Base-by-base conservation (phyloP, 441 rosid species). In the Mallotus repandus region DNA sequence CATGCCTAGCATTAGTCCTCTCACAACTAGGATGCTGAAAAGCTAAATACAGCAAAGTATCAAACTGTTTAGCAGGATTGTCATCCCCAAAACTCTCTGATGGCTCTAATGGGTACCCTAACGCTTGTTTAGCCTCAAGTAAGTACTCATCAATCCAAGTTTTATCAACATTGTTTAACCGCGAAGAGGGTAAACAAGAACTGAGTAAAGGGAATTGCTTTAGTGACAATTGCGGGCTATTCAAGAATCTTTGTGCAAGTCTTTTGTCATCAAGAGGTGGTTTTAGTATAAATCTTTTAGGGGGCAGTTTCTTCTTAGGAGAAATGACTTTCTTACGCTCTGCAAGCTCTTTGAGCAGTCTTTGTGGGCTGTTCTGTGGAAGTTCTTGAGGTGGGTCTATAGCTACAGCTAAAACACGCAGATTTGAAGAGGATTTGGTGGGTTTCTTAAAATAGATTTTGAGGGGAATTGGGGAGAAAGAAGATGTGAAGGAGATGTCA, bases 41-140 rank as follows among this genome's bases (percentile, higher is more conserved):
- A 54, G 97, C 95, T 67, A 93, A 71, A 76, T 95, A 93, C 41
- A 93, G 76, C 83, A 95, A 54, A 16, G 93, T 83, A 77, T 95
- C 99, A 32, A 95, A 95, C 71, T 95, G 99, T 77, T 91, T 93
- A 6, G 97, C 99, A 0, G 98, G 99, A 75, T 93, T 95, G 78
- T 95, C 98, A 65, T 93, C 98, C 16, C 83, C 92, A 48, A 82
- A 68, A 4, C 63, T 71, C 5, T 89, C 91, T 0, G 93, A 90
- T 13, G 90, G 88, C 61, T 91, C 96, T 3, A 95, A 72, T 29
- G 95, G 88, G 66, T 95, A 95, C 7, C 97, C 99, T 16, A 95
- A 76, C 5, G 99, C 98, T 69, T 93, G 99, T 81, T 95, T 95
- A 5, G 93, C 98, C 74, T 95, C 98, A 3, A 93, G 88, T 69